Evolutionary conservation across 1,284 basidiomycete genomes (phyloP).

Genomic region (Gymnopus androsaceus): DNA sequence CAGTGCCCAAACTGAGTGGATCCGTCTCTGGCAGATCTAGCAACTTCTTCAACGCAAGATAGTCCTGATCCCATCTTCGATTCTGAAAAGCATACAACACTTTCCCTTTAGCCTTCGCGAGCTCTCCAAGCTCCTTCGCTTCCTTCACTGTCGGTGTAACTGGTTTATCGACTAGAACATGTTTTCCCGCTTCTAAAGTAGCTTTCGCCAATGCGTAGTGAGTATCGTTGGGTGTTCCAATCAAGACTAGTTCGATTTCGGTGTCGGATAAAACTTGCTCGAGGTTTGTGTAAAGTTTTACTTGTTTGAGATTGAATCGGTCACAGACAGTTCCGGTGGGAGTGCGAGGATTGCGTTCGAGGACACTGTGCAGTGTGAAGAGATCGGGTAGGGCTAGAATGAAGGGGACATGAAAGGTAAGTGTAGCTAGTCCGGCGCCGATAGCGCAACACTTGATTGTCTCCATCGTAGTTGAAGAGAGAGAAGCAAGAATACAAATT

Average conservation of each 20-base stretch:
- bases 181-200: slow-evolving; percentile 73
- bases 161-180: slow-evolving; percentile 89
- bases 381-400: slow-evolving; percentile 72
- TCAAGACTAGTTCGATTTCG: slow-evolving; percentile 67
- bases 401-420: slow-evolving; percentile 82
- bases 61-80: slow-evolving; percentile 83
- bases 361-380: slow-evolving; percentile 72
- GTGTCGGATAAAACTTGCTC: slow-evolving; percentile 60
- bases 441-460: slow-evolving; percentile 74
- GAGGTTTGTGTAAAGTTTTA: slow-evolving; percentile 56
- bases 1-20: slow-evolving; percentile 57
- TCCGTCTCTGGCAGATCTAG: slow-evolving; percentile 55
- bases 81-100: slow-evolving; percentile 83
- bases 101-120: slow-evolving; percentile 68
- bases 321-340: slow-evolving; percentile 64
- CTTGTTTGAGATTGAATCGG: slow-evolving; percentile 51
- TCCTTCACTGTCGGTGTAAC: slow-evolving; percentile 68
- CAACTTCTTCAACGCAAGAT: slow-evolving; percentile 71
- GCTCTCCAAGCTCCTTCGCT: slow-evolving; percentile 64
- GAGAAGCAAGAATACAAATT: neutral
- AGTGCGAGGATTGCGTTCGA: slow-evolving; percentile 58
- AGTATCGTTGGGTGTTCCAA: slow-evolving; percentile 80
- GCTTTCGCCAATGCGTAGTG: slow-evolving; percentile 74
- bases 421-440: slow-evolving; percentile 73
- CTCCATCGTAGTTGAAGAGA: slow-evolving; percentile 14